Evolutionary conservation across 768 basidiomycete species (phyloP), one percentile per base, ranked within the genome.

Genomic region (Phlebiopsis flavidoalba): DNA sequence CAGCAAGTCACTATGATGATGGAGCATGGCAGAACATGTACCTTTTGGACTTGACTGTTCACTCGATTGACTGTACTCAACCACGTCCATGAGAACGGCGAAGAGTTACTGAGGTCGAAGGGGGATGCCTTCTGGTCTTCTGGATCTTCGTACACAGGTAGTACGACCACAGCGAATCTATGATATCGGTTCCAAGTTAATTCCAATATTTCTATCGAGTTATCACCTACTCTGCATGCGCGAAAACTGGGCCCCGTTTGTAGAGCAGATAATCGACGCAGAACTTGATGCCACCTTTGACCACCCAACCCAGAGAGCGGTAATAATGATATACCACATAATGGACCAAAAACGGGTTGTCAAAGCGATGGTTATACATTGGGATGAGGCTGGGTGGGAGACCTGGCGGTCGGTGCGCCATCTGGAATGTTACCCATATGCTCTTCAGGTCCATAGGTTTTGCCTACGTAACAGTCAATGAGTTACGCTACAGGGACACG

Each of bases 21-120:
- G 24, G 19, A 1, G 51, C n/a, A 2, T 33, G 33, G 43, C 37
- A 12, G 37, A 45, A 17, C 19, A 60, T 65, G 24, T 22, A 93
- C 96, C 85, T 99, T 99, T 75, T 95, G 93, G 4, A 98, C 96
- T 70, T 97, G 94, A 0, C 93, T 87, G 72, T 96, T 98, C 12
- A 98, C 96, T 40, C 97, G 86, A 70, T 97, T 98, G 63, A 99
- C 83, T 0, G 97, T 99, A 73, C 93, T 94, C 31, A 99, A 81
- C 95, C 95, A 98, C 12, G 91, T 83, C 97, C 97, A 99, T 10
- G 87, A 78, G 68, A 92, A 91, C 1, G 91, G 90, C 19, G 81
- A 75, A 1, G 83, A 74, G 58, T 92, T 90, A 60, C 83, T 82
- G 1, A 91, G 76, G 22, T 80, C 72, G 65, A 88, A 83, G 0